These are phyloP conservation scores for Striga hermonthica DNA, from an alignment of 305 asterid species.

Conservation along the genomic window DNA sequence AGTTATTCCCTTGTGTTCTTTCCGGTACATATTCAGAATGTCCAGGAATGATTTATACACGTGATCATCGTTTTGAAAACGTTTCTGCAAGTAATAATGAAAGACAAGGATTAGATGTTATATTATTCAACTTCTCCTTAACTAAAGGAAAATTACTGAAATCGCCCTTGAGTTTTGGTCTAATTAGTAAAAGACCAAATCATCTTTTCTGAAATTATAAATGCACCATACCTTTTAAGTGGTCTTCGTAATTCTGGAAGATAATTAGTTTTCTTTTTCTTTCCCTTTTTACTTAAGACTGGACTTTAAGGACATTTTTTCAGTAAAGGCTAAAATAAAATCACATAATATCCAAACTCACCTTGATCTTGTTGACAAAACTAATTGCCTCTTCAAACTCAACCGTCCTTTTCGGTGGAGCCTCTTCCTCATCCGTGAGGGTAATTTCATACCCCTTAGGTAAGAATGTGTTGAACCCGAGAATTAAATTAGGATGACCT, in stretches of 20 bases:
- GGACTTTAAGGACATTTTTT: too few species aligned
- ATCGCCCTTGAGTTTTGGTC: neutral
- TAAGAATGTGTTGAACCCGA: constrained; percentile 88
- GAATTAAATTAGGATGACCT: constrained; percentile 55
- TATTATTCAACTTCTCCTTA: constrained; percentile 11
- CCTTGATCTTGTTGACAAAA: constrained; percentile 44
- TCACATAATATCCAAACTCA: neutral
- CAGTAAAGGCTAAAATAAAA: constrained; percentile 4
- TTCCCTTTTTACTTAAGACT: too few species aligned
- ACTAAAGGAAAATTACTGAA: neutral
- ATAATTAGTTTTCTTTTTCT: neutral
- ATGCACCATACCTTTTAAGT: neutral
- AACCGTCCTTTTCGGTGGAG: constrained; percentile 8
- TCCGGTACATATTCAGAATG: constrained; percentile 91
- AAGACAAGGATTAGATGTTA: neutral
- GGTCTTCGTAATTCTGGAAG: neutral
- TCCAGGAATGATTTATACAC: constrained; percentile 90
- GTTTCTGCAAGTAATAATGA: constrained; percentile 48
- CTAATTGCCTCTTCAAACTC: constrained; percentile 55
- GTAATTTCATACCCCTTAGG: constrained; percentile 37
- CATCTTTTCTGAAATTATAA: neutral
- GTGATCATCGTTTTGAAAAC: constrained; percentile 81
- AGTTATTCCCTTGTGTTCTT: constrained; percentile 83
- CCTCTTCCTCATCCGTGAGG: constrained; percentile 1
- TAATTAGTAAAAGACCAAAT: neutral